Evolutionary conservation across 2,329 filamentous ascomycete species (phyloP).

Genomic region (Colletotrichum melonis): DNA sequence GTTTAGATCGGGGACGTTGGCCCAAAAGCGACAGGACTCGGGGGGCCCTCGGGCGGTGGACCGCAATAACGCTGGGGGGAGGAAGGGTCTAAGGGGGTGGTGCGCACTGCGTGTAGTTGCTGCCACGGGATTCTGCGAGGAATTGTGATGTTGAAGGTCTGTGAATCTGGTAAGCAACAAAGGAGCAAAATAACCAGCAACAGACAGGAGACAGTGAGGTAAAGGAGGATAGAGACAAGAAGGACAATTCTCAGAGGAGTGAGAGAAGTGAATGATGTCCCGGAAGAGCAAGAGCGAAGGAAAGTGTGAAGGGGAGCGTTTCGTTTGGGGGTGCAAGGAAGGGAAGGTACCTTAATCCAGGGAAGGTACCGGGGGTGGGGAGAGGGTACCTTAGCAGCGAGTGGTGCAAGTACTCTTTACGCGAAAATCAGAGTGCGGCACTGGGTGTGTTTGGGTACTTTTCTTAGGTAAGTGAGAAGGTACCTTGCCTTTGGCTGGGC

Average conservation of each 20-base stretch:
- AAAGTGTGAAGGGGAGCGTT: constrained; percentile 27
- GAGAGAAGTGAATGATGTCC: constrained; percentile 18
- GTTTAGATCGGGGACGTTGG: constrained; percentile 35
- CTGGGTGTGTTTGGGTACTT: background rate
- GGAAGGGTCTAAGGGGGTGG: constrained; percentile 28
- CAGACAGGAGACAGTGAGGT: too few relatives aligned
- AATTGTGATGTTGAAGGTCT: constrained; percentile 1
- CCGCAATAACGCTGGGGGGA: constrained; percentile 33
- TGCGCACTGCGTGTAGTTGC: constrained; percentile 16
- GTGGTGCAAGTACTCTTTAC: constrained; percentile 13
- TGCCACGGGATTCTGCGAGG: constrained; percentile 6
- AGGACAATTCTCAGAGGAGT: background rate
- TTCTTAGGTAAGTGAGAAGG: background rate
- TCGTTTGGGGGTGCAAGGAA: constrained; percentile 33
- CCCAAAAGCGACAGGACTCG: constrained; percentile 34
- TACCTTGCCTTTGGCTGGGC: background rate
- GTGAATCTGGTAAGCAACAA: background rate
- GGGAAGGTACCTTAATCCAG: constrained; percentile 4
- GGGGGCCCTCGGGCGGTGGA: constrained; percentile 34
- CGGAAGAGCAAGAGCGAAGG: background rate
- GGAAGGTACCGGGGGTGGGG: constrained; percentile 11
- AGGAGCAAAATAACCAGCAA: background rate
- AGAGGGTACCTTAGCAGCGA: background rate
- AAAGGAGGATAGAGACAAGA: constrained; percentile 6
- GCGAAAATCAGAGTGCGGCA: constrained; percentile 9